These are phyloP conservation scores for Peniophora sp. DNA, from an alignment of 1,284 basidiomycete species.

Conservation along the genomic window DNA sequence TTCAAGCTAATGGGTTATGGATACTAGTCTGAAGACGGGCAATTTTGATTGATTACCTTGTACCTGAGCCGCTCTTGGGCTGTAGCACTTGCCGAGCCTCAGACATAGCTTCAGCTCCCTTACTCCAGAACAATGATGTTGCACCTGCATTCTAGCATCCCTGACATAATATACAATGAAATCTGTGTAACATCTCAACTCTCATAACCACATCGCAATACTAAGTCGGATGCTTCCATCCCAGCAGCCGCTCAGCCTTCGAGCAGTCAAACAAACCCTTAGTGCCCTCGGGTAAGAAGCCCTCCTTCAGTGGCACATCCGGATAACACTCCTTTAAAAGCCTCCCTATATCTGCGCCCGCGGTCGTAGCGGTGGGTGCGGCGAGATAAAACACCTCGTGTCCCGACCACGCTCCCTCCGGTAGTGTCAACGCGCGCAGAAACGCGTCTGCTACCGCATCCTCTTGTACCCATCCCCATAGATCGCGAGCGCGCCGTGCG, in stretches of 20 bases:
- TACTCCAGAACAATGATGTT: too few relatives aligned
- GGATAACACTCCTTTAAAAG: constrained; percentile 45
- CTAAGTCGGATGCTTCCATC: constrained; percentile 45
- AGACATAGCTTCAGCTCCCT: too few relatives aligned
- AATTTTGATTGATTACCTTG: too few relatives aligned
- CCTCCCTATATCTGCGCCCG: constrained; percentile 29
- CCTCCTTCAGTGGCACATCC: constrained; percentile 44
- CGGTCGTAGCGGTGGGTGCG: constrained; percentile 40
- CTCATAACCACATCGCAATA: too few relatives aligned
- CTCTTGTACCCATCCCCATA: constrained; percentile 68
- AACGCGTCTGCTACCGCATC: constrained; percentile 59
- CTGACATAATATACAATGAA: too few relatives aligned
- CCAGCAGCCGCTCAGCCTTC: constrained; percentile 58
- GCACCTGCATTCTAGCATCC: too few relatives aligned
- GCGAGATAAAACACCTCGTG: constrained; percentile 66
- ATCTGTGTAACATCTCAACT: too few relatives aligned
- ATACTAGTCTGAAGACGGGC: too few relatives aligned
- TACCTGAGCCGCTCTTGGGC: too few relatives aligned
- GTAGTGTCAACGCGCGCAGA: constrained; percentile 44
- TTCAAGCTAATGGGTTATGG: too few relatives aligned
- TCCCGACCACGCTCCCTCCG: constrained; percentile 40
- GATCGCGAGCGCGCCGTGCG: constrained; percentile 37
- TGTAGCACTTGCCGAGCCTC: too few relatives aligned
- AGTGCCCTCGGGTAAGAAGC: constrained; percentile 34
- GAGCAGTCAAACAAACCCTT: constrained; percentile 56